Evolutionary conservation across 805 yeast species (phyloP).

Genomic region (Kodamaea lidongshanica): DNA sequence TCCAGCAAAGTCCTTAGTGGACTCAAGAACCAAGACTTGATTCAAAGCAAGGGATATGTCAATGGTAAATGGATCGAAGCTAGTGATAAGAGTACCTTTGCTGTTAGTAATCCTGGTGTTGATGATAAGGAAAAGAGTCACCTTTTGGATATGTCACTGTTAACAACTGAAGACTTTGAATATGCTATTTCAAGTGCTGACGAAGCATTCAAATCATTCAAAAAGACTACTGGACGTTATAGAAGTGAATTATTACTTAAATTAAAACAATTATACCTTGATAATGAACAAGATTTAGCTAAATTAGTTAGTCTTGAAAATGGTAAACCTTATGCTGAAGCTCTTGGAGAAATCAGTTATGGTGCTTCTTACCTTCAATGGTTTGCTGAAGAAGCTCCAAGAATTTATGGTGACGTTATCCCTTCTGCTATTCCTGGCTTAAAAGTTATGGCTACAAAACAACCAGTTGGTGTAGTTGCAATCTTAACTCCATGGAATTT

Average conservation of each 20-base stretch:
- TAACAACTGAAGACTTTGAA: conserved; percentile 42
- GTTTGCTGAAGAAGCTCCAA: conserved; percentile 80
- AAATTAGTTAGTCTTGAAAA: conserved; percentile 60
- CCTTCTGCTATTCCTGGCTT: conserved; percentile 44
- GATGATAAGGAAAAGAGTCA: conserved; percentile 34
- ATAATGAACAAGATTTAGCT: conserved; percentile 61
- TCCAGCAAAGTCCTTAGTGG: conserved; percentile 10
- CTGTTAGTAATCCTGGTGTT: conserved; percentile 70
- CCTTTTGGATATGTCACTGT: conserved; percentile 50
- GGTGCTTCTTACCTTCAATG: conserved; percentile 81
- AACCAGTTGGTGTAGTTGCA: conserved; percentile 80
- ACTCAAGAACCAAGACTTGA: conserved; percentile 43
- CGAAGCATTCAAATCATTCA: conserved; percentile 47
- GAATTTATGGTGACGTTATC: conserved; percentile 60
- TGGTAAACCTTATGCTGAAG: conserved; percentile 68
- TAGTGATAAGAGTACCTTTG: conserved; percentile 42
- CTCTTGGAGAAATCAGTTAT: conserved; percentile 62
- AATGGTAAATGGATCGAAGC: conserved; percentile 69
- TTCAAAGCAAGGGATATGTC: conserved; percentile 56
- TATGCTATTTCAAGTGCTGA: conserved; percentile 53
- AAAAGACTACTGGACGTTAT: conserved; percentile 48
- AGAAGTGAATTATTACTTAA: conserved; percentile 48
- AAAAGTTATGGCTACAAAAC: conserved; percentile 54
- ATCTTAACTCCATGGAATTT: conserved; percentile 82
- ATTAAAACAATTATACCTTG: conserved; percentile 48